These are phyloP conservation scores for Deuterostichococcus epilithicus DNA, from an alignment of 139 green algal species.

Conservation along the genomic window DNA sequence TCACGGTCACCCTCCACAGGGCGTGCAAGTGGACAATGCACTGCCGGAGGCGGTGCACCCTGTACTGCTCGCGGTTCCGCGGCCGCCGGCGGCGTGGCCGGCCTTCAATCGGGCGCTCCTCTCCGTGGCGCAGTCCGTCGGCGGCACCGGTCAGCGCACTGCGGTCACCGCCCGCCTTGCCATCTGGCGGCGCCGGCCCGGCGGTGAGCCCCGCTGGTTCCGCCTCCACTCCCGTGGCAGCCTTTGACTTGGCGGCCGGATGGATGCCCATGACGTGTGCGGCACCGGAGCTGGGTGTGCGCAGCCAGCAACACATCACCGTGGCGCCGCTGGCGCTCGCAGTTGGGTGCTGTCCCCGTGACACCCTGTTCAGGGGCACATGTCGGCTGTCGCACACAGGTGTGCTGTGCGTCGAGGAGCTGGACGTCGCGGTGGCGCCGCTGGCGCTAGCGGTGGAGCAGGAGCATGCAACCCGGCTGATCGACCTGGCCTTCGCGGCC, in stretches of 20 bases:
- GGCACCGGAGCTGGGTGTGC: no score
- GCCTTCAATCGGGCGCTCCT: not conserved
- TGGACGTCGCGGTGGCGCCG: slow-evolving; percentile 43
- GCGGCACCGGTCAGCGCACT: not conserved
- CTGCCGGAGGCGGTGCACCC: slow-evolving; percentile 44
- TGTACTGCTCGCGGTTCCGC: slow-evolving; percentile 34
- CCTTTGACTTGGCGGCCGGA: no score
- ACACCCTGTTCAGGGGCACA: no score
- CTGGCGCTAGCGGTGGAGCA: slow-evolving; percentile 63
- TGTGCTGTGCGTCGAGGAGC: slow-evolving; percentile 70
- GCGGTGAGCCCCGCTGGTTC: no score
- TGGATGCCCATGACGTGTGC: no score
- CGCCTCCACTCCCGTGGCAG: no score
- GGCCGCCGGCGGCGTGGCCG: slow-evolving; percentile 7
- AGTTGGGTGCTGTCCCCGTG: no score
- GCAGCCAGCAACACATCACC: no score
- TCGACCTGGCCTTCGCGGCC: slow-evolving; percentile 17
- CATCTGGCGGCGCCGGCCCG: slow-evolving; percentile 58
- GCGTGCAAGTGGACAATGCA: slow-evolving; percentile 64
- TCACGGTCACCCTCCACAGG: not conserved
- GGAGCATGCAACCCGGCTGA: slow-evolving; percentile 41
- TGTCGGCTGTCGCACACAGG: slow-evolving; percentile 6
- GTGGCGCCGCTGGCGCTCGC: no score
- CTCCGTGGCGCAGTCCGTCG: slow-evolving; percentile 14
- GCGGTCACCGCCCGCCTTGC: slow-evolving; percentile 27